phyloP scores from a whole-genome alignment of 2,329 filamentous ascomycete genomes.

The Paraphoma sp. region DNA sequence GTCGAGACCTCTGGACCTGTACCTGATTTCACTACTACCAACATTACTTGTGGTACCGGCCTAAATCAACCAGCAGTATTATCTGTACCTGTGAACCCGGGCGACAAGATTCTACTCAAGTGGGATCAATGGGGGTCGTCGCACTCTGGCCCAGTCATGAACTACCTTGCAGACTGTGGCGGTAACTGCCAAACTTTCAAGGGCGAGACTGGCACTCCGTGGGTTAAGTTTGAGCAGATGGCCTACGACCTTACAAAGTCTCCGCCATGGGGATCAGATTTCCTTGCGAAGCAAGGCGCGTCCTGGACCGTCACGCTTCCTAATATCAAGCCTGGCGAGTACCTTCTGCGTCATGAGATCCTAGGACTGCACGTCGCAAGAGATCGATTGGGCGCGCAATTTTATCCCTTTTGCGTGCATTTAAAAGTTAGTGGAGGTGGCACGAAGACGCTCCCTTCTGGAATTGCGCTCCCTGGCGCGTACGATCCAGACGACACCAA shows the following conservation, averaged over 20 bases:
- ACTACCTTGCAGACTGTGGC: slow-evolving; percentile 47
- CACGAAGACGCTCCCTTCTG: slow-evolving; percentile 15
- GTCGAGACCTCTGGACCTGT: slow-evolving; percentile 20
- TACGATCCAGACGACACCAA: slow-evolving; percentile 27
- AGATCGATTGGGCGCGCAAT: slow-evolving; percentile 24
- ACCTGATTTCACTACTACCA: slow-evolving; percentile 18
- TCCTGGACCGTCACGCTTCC: slow-evolving; percentile 44
- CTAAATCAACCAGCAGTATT: slow-evolving; percentile 28
- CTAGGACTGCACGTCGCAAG: slow-evolving; percentile 25
- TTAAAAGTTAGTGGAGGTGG: slow-evolving; percentile 20
- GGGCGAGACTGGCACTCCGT: slow-evolving; percentile 41
- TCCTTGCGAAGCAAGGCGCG: slow-evolving; percentile 42
- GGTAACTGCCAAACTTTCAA: slow-evolving; percentile 42
- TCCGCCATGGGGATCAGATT: slow-evolving; percentile 46
- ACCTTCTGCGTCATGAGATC: slow-evolving; percentile 29
- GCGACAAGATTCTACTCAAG: slow-evolving; percentile 33
- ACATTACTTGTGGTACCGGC: slow-evolving; percentile 31
- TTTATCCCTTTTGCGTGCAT: slow-evolving; percentile 24
- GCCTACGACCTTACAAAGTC: slow-evolving; percentile 36
- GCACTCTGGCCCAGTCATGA: slow-evolving; percentile 46
- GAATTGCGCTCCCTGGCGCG: slow-evolving; percentile 25
- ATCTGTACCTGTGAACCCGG: slow-evolving; percentile 27
- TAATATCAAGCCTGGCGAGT: slow-evolving; percentile 35
- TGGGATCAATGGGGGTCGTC: slow-evolving; percentile 45
- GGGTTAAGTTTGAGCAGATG: slow-evolving; percentile 50